Conservation (phyloP, 345 rosid genomes). For the Salix exigua region DNA sequence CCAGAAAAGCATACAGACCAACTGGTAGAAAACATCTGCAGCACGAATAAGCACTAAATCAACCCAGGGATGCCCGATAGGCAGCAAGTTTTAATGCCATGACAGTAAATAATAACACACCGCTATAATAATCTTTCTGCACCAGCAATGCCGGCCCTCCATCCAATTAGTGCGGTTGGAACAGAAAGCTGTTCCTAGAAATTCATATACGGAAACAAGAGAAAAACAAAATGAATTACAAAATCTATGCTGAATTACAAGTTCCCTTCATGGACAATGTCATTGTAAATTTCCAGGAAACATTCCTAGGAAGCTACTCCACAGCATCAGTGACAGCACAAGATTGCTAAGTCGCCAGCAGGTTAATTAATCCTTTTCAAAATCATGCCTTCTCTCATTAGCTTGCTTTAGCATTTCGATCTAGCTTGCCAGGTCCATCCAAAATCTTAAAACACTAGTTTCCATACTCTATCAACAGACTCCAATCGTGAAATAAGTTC, state of each 20-base stretch:
- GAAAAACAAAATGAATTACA: background rate
- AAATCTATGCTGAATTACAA: background rate
- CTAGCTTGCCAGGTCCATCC: background rate
- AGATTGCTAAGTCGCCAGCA: background rate
- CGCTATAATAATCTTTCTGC: background rate
- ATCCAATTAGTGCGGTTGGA: background rate
- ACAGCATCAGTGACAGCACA: background rate
- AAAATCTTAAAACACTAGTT: background rate
- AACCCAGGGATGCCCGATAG: background rate
- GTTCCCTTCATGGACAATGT: background rate
- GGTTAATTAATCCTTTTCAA: background rate
- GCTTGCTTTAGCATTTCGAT: background rate
- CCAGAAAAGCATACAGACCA: background rate
- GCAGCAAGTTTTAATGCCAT: background rate
- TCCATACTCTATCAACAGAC: too few relatives aligned
- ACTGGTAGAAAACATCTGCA: slow-evolving; percentile 2
- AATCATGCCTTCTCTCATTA: background rate
- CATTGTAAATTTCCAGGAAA: background rate
- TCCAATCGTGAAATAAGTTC: too few relatives aligned
- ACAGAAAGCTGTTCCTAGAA: background rate
- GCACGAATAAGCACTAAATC: background rate
- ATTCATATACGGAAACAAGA: background rate
- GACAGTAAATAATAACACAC: too few relatives aligned
- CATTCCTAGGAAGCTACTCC: background rate
- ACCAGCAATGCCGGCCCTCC: background rate